Evolutionary conservation across 2,329 filamentous ascomycete species (phyloP), one percentile per base, ranked within the genome.

Genomic region (Venturia carpophila): DNA sequence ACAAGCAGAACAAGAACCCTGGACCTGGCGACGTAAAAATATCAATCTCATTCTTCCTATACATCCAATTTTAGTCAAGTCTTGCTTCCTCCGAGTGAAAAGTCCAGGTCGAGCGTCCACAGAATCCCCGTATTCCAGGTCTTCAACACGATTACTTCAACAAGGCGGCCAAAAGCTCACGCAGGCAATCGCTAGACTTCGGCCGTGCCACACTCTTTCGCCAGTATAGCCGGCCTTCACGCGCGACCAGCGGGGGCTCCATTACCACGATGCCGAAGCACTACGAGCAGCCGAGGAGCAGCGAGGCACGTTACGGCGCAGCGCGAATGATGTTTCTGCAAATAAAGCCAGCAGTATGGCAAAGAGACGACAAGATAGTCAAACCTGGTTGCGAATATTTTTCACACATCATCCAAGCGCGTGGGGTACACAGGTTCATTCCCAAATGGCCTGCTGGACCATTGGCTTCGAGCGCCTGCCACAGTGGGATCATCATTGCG

Each of bases 321-420:
- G 30, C 21, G 27, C 52, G 52, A 17, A 37, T 19, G 19, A n/a
- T n/a, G 19, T 34, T n/a, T 37, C 52, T 58, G 52, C 52, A 37
- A 37, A 58, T 30, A 21, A 58, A 27, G 27, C 52, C 52, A 37
- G 52, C 52, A 58, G 52, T n/a, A 39, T 5, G 52, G 52, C 52
- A 58, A n/a, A 58, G 52, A 37, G 52, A 58, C 15, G 9, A 58
- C 52, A 34, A 37, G 15, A 37, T 58, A 37, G 52, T 58, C 52
- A 58, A n/a, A 58, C 52, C 27, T 7, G 52, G 6, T 37, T n/a
- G 21, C 13, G 6, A 15, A 37, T 2, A n/a, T 58, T 27, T n/a
- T 58, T 58, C 52, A 58, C 27, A 37, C 30, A 37, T 37, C 10
- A 15, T 34, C 7, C 17, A 34, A 10, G 13, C 52, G 6, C 10